A percentile compares a stretch with the other conserved stretches of the same genome.
These are phyloP conservation scores for Zymoseptoria brevis DNA, from an alignment of 2,329 filamentous ascomycete species.

Conservation along the genomic window DNA sequence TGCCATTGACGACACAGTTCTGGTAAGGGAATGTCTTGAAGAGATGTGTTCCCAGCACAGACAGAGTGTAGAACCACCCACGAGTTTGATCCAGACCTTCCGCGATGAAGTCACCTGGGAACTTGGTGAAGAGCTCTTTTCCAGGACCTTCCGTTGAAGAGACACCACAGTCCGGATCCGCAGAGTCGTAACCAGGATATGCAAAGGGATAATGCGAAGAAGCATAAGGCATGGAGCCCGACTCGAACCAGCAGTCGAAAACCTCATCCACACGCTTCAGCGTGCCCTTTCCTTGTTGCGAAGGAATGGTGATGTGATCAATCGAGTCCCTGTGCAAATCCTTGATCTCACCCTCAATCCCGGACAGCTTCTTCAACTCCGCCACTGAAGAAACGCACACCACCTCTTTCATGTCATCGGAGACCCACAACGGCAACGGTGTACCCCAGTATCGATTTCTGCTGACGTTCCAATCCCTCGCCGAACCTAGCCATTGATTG, in stretches of 20 bases:
- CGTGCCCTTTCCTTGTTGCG: slow-evolving; percentile 76
- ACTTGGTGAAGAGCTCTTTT: slow-evolving; percentile 63
- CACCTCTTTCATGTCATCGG: slow-evolving; percentile 77
- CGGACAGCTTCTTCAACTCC: slow-evolving; percentile 77
- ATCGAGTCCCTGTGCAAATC: slow-evolving; percentile 91
- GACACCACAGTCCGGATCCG: slow-evolving; percentile 23
- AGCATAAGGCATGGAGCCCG: slow-evolving; percentile 90
- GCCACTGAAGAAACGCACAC: slow-evolving; percentile 78
- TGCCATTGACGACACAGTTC: slow-evolving; percentile 94
- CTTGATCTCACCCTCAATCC: slow-evolving; percentile 71
- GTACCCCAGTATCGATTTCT: slow-evolving; percentile 95
- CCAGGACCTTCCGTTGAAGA: slow-evolving; percentile 24
- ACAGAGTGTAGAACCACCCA: slow-evolving; percentile 93
- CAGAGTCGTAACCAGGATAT: slow-evolving; percentile 54
- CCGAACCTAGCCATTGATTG: slow-evolving; percentile 82
- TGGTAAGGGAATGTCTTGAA: slow-evolving; percentile 82
- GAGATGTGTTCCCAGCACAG: slow-evolving; percentile 79
- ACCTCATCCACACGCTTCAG: slow-evolving; percentile 77
- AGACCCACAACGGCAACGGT: slow-evolving; percentile 84
- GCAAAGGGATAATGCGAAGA: slow-evolving; percentile 89
- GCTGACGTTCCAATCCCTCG: slow-evolving; percentile 91
- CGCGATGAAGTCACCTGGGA: slow-evolving; percentile 90
- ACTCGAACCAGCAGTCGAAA: slow-evolving; percentile 97
- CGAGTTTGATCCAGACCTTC: slow-evolving; percentile 89
- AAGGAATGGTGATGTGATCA: slow-evolving; percentile 89